Evolutionary conservation across 2,329 filamentous ascomycete genomes (phyloP).

Genomic region (Apiospora malaysiana): DNA sequence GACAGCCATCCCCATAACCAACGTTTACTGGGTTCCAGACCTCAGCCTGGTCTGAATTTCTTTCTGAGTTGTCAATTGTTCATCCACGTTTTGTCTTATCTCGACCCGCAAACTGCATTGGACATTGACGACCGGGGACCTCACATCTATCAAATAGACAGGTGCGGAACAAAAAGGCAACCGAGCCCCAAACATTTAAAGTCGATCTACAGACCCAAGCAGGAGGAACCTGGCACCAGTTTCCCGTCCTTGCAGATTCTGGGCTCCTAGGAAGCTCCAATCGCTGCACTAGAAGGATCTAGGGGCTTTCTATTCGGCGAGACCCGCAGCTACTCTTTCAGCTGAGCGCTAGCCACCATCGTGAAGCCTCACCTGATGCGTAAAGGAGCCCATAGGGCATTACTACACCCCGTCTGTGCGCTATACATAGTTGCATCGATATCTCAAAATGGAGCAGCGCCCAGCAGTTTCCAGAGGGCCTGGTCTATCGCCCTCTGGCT

Average conservation of each 20-base stretch:
- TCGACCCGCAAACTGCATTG: background rate
- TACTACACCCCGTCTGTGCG: constrained; percentile 15
- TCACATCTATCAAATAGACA: background rate
- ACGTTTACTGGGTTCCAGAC: background rate
- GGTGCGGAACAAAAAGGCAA: background rate
- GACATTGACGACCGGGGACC: background rate
- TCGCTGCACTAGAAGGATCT: background rate
- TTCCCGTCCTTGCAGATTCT: background rate
- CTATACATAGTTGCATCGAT: background rate
- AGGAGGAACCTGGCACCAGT: background rate
- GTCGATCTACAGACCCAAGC: constrained; percentile 5
- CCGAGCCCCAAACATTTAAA: background rate
- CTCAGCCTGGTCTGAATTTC: background rate
- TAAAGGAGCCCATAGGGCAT: background rate
- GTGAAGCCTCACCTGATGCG: constrained; percentile 14
- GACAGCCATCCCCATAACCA: background rate
- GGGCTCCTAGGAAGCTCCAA: background rate
- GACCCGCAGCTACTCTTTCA: constrained; percentile 18
- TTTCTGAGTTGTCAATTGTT: background rate
- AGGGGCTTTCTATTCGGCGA: constrained; percentile 12
- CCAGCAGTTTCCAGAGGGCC: constrained; percentile 6
- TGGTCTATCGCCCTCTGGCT: background rate
- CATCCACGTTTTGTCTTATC: background rate
- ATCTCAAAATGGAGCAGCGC: constrained; percentile 10
- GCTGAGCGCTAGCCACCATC: constrained; percentile 9